Base-by-base conservation (phyloP, 139 green algal species). In the Micromonas pusilla region DNA sequence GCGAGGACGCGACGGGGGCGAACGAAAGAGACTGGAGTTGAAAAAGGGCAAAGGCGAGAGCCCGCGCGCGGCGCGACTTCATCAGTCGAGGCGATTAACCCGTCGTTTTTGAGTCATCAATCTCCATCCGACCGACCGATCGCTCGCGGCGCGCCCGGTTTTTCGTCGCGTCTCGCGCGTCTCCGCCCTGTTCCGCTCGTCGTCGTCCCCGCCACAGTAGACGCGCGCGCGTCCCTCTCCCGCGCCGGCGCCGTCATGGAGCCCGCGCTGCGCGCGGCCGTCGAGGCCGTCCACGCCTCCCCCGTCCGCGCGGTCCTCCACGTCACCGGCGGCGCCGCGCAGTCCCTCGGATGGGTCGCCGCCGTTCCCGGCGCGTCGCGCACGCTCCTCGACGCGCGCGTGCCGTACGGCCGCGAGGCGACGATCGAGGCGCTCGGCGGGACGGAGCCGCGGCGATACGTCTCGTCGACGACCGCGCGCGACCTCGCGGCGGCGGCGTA, bases 281-380 rank as follows among this genome's bases (percentile, higher is more conserved):
- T 72, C 30, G 65, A 72, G 26, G 26, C 28, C 36, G 21, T 75
- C 33, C 68, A 75, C 68, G 68, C 36, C 38, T 39, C 34, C 23
- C 68, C 33, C 37, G 4, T 30, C 3, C 68, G 38, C 36, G 37
- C 20, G 36, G 32, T 67, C 30, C 21, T 67, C 1, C 66, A 68
- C 60, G 36, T 73, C 32, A 62, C 62, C 57, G 74, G 74, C 28
- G 74, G 74, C 28, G 60, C 33, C 60, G 53, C 74, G 57, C 20
- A 30, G 2, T 30, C 36, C 28, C 16, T 73, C 6, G 31, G 33
- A 13, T 65, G 38, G 38, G n/a, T 96, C 54, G 78, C 93, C 37
- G 77, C 79, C 9, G 86, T 93, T 1, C 92, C 90, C 3, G 89
- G 90, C n/a, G 91, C 91, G 0, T 93, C 88, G 21, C 83, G 77